Percentiles rank a stretch among this genome's conserved stretches.
phyloP scores from a whole-genome alignment of 371 early-diverging fungal species.

The Mucor circinelloides region DNA sequence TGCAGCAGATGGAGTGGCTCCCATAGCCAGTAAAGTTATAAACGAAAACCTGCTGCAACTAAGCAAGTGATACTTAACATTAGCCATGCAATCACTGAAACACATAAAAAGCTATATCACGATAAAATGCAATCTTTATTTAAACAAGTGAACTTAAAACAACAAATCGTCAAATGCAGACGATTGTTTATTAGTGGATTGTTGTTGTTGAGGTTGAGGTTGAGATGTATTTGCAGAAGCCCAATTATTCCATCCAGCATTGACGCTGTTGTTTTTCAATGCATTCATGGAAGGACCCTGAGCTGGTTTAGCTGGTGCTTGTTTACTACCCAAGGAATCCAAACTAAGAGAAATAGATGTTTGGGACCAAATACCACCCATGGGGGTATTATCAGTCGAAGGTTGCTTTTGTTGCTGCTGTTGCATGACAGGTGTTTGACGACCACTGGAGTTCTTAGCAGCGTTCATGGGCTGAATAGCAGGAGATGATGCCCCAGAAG shows the following conservation, averaged over 20 bases:
- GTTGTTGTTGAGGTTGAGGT: background rate
- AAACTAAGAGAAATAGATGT: slow-evolving; percentile 58
- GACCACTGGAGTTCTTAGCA: background rate
- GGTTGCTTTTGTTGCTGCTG: background rate
- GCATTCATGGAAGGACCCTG: slow-evolving; percentile 66
- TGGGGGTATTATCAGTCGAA: background rate
- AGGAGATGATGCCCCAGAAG: background rate
- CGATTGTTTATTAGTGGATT: background rate
- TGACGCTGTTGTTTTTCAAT: slow-evolving; percentile 46
- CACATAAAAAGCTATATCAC: too few species aligned
- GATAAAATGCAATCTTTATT: background rate
- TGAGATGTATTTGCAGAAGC: slow-evolving; percentile 26
- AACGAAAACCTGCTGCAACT: too few species aligned
- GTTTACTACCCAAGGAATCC: slow-evolving; percentile 56
- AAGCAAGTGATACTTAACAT: too few species aligned
- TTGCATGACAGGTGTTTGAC: background rate
- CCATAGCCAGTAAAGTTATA: too few species aligned
- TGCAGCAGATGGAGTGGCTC: too few species aligned
- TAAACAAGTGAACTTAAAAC: background rate
- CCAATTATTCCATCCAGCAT: slow-evolving; percentile 51
- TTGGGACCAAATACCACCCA: slow-evolving; percentile 59
- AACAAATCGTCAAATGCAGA: slow-evolving; percentile 17
- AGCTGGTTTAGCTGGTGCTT: slow-evolving; percentile 39
- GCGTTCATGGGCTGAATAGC: background rate
- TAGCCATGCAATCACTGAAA: too few species aligned